Conservation (phyloP, 1,139 yeast genomes). For the Blastobotrys elegans region DNA sequence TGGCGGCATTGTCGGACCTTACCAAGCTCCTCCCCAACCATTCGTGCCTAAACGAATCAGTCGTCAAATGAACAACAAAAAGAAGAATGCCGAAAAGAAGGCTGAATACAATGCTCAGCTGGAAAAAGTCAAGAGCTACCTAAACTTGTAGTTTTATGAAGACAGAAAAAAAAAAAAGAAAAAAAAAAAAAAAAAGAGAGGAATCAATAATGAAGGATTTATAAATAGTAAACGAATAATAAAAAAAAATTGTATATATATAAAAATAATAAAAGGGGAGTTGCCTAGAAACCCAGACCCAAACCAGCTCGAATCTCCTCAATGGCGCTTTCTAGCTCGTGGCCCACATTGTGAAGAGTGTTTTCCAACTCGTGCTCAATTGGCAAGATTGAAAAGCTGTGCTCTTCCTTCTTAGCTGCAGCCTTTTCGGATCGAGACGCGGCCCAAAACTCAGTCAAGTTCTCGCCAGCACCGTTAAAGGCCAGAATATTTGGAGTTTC, state of each 20-base stretch:
- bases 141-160: conserved; percentile 20
- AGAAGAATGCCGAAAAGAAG: conserved; percentile 18
- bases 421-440: conserved; percentile 9
- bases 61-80: conserved; percentile 23
- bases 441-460: conserved; percentile 69
- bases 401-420: conserved; percentile 9
- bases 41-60: conserved; percentile 53
- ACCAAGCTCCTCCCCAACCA: conserved; percentile 60
- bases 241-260: neutral
- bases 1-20: conserved; percentile 72
- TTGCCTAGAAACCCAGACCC: conserved; percentile 19
- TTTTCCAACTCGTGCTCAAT: conserved; percentile 22
- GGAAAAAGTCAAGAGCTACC: conserved; percentile 23
- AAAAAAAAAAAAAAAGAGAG: neutral
- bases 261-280: conserved; percentile 3
- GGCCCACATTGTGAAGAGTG: conserved; percentile 22
- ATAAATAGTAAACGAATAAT: neutral
- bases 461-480: conserved; percentile 89
- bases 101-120: conserved; percentile 19
- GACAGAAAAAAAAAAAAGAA: conserved; percentile 1
- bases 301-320: conserved; percentile 24
- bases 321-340: conserved; percentile 22
- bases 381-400: conserved; percentile 24
- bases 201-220: neutral
- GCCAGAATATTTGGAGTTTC: conserved; percentile 88